These are phyloP conservation scores for Fraxinus americana DNA, from an alignment of 257 asterid genomes.

Conservation along the genomic window DNA sequence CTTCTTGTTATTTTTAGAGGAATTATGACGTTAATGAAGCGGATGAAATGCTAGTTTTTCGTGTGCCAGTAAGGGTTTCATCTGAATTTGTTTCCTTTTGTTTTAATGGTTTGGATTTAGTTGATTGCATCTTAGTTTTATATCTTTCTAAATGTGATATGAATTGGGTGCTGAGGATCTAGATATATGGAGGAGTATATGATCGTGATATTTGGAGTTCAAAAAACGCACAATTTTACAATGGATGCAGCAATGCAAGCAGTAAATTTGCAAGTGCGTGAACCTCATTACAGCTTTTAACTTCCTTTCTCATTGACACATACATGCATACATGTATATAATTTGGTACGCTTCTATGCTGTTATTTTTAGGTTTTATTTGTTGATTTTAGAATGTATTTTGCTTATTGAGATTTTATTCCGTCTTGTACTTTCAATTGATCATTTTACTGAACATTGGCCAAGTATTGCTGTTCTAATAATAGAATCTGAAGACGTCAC, in stretches of 20 bases:
- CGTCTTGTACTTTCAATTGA: neutral
- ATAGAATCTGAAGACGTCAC: constrained; percentile 71
- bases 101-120: constrained; percentile 9
- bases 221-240: constrained; percentile 57
- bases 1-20: constrained; percentile 29
- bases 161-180: constrained; percentile 47
- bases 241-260: constrained; percentile 83
- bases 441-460: constrained; percentile 5
- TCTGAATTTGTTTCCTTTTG: constrained; percentile 1
- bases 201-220: constrained; percentile 82
- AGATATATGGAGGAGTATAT: constrained; percentile 53
- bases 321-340: neutral
- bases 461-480: constrained; percentile 20
- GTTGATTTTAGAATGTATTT: constrained; percentile 10
- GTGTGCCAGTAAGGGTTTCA: constrained; percentile 59
- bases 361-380: constrained; percentile 18
- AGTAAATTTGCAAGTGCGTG: constrained; percentile 67
- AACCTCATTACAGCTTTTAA: constrained; percentile 16
- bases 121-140: constrained; percentile 42
- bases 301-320: constrained; percentile 9
- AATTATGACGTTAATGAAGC: constrained; percentile 33
- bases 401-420: constrained; percentile 16
- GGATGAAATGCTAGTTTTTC: constrained; percentile 34
- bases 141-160: constrained; percentile 37
- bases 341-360: constrained; percentile 6